phyloP scores from a whole-genome alignment of 768 basidiomycete genomes.

The Vararia minispora region DNA sequence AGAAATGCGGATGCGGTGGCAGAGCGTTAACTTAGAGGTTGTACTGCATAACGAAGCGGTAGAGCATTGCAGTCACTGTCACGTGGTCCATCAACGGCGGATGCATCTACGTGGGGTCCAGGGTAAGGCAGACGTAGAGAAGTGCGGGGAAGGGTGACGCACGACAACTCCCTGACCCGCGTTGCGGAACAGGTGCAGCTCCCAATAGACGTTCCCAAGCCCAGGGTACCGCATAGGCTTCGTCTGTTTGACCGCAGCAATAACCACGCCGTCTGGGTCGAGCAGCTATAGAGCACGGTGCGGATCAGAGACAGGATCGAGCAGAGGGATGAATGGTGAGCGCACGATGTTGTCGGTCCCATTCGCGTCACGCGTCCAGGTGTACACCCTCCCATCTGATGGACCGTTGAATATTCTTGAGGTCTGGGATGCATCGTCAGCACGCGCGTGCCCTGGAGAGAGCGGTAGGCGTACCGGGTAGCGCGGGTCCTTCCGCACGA shows the following conservation, averaged over 20 bases:
- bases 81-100: conserved; percentile 88
- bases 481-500: conserved; percentile 59
- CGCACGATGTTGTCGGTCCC: conserved; percentile 39
- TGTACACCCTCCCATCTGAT: conserved; percentile 69
- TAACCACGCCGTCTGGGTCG: conserved; percentile 54
- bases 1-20: no score
- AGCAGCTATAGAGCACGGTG: conserved; percentile 41
- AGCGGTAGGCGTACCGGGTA: conserved; percentile 37
- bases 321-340: conserved; percentile 8
- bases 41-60: conserved; percentile 57
- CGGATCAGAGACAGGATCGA: conserved; percentile 6
- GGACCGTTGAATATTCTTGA: conserved; percentile 65
- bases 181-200: conserved; percentile 70
- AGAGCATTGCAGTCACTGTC: conserved; percentile 76
- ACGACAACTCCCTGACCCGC: conserved; percentile 80
- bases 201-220: conserved; percentile 78
- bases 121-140: neutral
- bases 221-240: conserved; percentile 68
- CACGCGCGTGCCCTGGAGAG: conserved; percentile 5
- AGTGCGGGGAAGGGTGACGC: conserved; percentile 18
- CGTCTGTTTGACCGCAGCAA: conserved; percentile 74
- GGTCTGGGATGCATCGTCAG: conserved; percentile 17
- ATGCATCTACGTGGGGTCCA: conserved; percentile 44
- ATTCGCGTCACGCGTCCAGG: conserved; percentile 62
- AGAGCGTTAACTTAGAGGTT: conserved; percentile 26